These are phyloP conservation scores for Cyclocybe cylindracea DNA, from an alignment of 768 basidiomycete species.

Conservation along the genomic window DNA sequence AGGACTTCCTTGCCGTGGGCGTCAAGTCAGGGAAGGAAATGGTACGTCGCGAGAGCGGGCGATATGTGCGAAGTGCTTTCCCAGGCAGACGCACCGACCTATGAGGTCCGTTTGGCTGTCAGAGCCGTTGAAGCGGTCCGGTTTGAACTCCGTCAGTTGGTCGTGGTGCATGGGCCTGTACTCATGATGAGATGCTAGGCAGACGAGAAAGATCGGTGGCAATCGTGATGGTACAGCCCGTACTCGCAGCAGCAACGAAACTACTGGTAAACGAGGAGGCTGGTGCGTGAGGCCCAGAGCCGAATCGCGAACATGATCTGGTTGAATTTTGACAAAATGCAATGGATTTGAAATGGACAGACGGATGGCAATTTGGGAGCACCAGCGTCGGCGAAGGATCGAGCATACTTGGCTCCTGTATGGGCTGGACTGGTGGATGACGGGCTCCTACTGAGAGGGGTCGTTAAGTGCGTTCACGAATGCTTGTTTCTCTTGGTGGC, in stretches of 20 bases:
- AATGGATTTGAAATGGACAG: too few relatives aligned
- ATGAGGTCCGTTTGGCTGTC: constrained; percentile 25
- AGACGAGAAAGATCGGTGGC: too few relatives aligned
- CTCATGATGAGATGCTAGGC: not conserved
- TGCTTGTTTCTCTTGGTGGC: not conserved
- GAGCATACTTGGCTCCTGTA: too few relatives aligned
- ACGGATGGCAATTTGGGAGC: too few relatives aligned
- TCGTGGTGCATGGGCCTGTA: not conserved
- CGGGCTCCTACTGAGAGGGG: not conserved
- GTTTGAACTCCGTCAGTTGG: constrained; percentile 17
- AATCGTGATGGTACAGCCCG: too few relatives aligned
- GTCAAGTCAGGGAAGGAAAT: constrained; percentile 28
- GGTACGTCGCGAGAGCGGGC: constrained; percentile 30
- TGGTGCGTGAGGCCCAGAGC: too few relatives aligned
- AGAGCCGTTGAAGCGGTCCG: constrained; percentile 13
- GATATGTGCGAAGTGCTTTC: constrained; percentile 33
- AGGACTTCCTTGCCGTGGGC: constrained; percentile 23
- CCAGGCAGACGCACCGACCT: constrained; percentile 45
- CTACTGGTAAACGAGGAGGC: too few relatives aligned
- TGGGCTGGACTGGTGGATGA: too few relatives aligned
- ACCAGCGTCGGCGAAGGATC: too few relatives aligned
- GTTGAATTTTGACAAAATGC: too few relatives aligned
- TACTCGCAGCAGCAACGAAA: too few relatives aligned
- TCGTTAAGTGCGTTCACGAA: not conserved
- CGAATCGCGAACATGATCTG: too few relatives aligned